These are phyloP conservation scores for Diutina scorzettiae DNA, from an alignment of 1,139 yeast genomes.

Conservation along the genomic window DNA sequence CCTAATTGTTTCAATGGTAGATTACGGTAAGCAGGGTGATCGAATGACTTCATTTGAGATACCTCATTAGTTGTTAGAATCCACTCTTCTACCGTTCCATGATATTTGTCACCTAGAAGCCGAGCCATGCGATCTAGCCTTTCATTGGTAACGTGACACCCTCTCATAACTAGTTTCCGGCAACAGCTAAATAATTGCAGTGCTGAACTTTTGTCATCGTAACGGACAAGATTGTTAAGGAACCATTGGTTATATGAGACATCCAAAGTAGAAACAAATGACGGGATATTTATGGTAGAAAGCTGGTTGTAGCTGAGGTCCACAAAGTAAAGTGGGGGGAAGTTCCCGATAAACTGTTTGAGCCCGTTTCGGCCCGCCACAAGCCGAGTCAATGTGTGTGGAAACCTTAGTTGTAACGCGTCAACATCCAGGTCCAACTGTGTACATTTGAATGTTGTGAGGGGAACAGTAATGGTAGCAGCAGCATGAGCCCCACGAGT, in stretches of 20 bases:
- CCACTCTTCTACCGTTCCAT: constrained; percentile 1
- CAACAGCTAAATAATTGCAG: neutral
- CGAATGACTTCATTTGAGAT: neutral
- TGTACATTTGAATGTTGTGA: too few species aligned
- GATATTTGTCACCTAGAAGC: neutral
- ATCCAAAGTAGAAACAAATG: neutral
- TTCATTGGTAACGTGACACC: neutral
- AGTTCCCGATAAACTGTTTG: too few species aligned
- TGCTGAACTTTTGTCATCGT: neutral
- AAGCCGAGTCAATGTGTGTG: too few species aligned
- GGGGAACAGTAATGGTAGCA: too few species aligned
- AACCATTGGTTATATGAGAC: constrained; percentile 1
- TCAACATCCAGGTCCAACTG: too few species aligned
- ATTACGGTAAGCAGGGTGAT: neutral
- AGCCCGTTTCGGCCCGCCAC: too few species aligned
- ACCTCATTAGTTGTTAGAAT: neutral
- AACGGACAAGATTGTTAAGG: neutral
- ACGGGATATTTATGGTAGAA: neutral
- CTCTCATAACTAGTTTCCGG: constrained; percentile 2
- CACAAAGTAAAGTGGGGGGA: too few species aligned
- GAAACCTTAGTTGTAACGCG: too few species aligned
- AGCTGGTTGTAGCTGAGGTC: too few species aligned
- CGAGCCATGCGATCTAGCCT: neutral
- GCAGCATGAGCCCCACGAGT: too few species aligned
- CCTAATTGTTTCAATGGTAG: neutral